phyloP scores from a whole-genome alignment of 2,329 filamentous ascomycete species.

The Epichloe gansuensis region DNA sequence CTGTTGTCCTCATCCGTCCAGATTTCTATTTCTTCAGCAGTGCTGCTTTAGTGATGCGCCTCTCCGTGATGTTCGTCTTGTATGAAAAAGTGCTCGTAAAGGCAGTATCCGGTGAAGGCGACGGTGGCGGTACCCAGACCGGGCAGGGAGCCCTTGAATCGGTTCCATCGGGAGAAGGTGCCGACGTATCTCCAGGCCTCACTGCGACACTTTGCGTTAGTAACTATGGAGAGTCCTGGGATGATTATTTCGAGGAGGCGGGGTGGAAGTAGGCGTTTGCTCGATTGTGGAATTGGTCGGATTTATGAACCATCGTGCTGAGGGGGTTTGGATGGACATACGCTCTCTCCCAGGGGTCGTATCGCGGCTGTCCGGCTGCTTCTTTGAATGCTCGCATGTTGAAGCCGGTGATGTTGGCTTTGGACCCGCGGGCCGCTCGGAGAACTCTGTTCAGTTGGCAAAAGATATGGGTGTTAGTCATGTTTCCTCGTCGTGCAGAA shows the following conservation, averaged over 20 bases:
- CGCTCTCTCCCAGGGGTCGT: conserved; percentile 56
- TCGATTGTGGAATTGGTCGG: neutral
- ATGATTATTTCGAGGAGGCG: conserved; percentile 1
- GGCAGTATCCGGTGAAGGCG: conserved; percentile 80
- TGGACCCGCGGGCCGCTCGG: conserved; percentile 38
- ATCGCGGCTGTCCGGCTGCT: conserved; percentile 48
- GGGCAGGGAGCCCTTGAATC: conserved; percentile 76
- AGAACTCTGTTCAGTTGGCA: conserved; percentile 24
- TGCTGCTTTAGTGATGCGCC: conserved; percentile 25
- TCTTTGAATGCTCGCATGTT: conserved; percentile 69
- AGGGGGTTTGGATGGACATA: conserved; percentile 26
- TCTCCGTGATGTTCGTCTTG: conserved; percentile 52
- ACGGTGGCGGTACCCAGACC: conserved; percentile 86
- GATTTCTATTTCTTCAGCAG: too few relatives aligned
- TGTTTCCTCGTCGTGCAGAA: neutral
- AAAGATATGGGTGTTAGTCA: neutral
- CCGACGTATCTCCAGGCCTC: conserved; percentile 93
- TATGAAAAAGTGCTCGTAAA: conserved; percentile 79
- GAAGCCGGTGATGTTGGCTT: conserved; percentile 83
- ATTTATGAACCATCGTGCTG: neutral
- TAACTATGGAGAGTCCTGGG: conserved; percentile 6
- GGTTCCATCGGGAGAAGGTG: conserved; percentile 75
- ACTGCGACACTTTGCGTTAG: conserved; percentile 33
- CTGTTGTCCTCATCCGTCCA: too few relatives aligned
- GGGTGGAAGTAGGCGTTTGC: neutral